Base-by-base conservation (phyloP, 768 basidiomycete genomes). In the Mycena indigotica region DNA sequence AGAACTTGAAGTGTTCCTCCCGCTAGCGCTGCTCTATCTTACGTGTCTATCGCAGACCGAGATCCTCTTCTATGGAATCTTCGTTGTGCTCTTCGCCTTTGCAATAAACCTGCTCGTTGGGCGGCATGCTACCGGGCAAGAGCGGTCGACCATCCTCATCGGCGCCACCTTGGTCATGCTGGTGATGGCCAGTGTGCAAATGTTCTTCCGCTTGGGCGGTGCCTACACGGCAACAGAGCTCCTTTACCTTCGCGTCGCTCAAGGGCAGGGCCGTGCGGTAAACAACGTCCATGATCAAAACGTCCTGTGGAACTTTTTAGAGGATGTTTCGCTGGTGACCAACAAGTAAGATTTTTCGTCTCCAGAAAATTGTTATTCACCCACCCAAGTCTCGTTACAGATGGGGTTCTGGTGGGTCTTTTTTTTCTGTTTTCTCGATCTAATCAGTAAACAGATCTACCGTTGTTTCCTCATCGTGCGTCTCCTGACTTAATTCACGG, bases 61-160 rank as follows among this genome's bases (percentile, higher is more conserved):
- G 30, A n/a, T 58, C 38, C 25, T 58, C 2, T 53, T 62, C 23
- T 62, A 62, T 28, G 60, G 61, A 4, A 55, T 62, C 24, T 48
- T 62, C 29, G 29, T 62, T 44, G 61, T 62, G 38, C 54, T 62
- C 53, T 49, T 55, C 54, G 50, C 46, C 45, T 62, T 62, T 32
- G 50, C 61, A 28, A 25, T 15, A 26, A 52, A 26, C 48, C 49
- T 62, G 13, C 35, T 62, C 40, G 17, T 25, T 19, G 45, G 41
- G 28, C 16, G 50, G 39, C 54, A 53, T 16, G 19, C 28, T 32
- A 26, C 41, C 35, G 41, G 41, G 13, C 41, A 44, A 19, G 41
- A 44, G 16, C 45, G 57, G 3, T 35, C 38, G 2, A 50, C 6
- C n/a, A 25, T 53, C 28, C 57, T 62, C 17, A 16, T 44, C 24